Conservation (phyloP, 345 rosid genomes). For the Corchorus olitorius region DNA sequence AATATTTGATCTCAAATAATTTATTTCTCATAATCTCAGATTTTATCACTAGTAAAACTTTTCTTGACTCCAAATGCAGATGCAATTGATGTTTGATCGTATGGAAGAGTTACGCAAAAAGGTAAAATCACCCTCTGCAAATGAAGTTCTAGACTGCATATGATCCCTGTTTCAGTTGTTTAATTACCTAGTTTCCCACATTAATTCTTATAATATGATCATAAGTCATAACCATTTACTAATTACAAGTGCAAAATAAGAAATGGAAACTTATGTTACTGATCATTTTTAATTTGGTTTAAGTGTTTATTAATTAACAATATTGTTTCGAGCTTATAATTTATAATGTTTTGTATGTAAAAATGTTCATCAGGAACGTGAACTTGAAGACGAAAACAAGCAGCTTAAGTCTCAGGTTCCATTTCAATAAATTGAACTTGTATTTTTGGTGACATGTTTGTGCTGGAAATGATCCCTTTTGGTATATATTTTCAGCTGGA, state of each 20-base stretch:
- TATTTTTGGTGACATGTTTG: background rate
- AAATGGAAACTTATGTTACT: background rate
- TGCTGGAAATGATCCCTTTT: background rate
- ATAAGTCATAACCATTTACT: too few species aligned
- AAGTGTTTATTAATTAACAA: background rate
- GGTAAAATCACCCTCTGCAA: conserved; percentile 18
- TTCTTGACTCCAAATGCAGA: conserved; percentile 29
- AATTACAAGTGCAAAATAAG: background rate
- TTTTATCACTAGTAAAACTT: too few species aligned
- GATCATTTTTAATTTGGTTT: background rate
- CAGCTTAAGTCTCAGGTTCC: conserved; percentile 36
- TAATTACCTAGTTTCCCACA: background rate
- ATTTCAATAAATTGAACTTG: too few species aligned
- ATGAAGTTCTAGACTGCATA: background rate
- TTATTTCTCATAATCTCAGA: background rate
- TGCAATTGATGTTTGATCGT: conserved; percentile 25
- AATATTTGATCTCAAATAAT: too few species aligned
- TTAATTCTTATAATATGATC: too few species aligned
- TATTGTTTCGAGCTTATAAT: background rate
- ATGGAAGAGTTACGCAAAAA: conserved; percentile 32
- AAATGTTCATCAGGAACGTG: conserved; percentile 28
- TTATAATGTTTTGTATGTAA: background rate
- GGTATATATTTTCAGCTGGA: conserved; percentile 26
- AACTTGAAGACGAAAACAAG: conserved; percentile 34
- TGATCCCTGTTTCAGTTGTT: background rate